Base-by-base conservation (phyloP, 441 rosid species). In the Pelargonium myrrhifolium region DNA sequence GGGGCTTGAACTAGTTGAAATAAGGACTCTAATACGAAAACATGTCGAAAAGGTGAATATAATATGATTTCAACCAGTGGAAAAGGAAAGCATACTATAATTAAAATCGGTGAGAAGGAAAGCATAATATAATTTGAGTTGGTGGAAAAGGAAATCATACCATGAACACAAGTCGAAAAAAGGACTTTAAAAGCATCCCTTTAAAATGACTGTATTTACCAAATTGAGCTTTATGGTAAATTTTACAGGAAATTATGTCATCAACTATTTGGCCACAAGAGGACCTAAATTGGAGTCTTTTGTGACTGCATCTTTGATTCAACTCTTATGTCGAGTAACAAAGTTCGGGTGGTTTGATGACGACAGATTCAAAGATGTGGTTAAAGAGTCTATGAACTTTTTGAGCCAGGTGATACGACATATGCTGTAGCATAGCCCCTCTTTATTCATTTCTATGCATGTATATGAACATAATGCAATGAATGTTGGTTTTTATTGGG, bases 321-420 rank as follows among this genome's bases (percentile, higher is more conserved):
- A 88, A 80, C 93, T 95, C 68, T 75, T 95, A 72, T 92, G 93
- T 67, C 87, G 99, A 61, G 84, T 95, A 74, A 90, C 98, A 9
- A 95, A 95, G 84, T 90, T 92, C 75, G 98, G 99, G 65, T 95
- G 99, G 99, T 86, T 92, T 71, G 98, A 95, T 74, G 98, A 93
- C 83, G 98, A 95, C 73, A 84, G 85, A 71, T 95, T 95, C 78
- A 85, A 88, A 15, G 98, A 90, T 3, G 80, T 89, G 68, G 97
- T 95, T 53, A 85, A 83, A 76, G 99, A 95, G 81, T 86, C 96
- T 0, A 85, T 85, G 0, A 80, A 87, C 79, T 95, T 95, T 83
- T 84, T 95, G 85, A 81, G 85, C 76, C 99, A 88, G 98, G 99
- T 92, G 74, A 76, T 65, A 8, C 61, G 67, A 68, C 78, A 24